Percentiles rank a stretch among this genome's conserved stretches.
Conservation (phyloP, 352 stramenopile species). For the Phytopythium oedochilum region DNA sequence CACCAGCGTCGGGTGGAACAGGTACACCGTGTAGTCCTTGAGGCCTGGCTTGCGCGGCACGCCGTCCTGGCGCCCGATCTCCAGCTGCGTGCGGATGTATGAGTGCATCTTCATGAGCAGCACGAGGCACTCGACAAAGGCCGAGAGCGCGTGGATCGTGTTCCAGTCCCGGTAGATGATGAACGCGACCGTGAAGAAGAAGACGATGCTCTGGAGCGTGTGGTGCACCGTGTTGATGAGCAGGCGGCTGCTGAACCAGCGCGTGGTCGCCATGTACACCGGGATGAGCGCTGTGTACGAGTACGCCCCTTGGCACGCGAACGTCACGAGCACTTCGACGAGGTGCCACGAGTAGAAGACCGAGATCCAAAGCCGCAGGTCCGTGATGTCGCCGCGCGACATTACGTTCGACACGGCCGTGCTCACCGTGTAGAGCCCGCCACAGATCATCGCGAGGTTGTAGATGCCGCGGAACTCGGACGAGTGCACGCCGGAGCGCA, state of each 20-base stretch:
- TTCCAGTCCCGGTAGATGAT: slow-evolving; percentile 76
- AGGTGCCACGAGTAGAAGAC: slow-evolving; percentile 76
- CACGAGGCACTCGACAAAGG: slow-evolving; percentile 72
- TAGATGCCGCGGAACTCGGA: slow-evolving; percentile 77
- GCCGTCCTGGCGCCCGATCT: slow-evolving; percentile 35
- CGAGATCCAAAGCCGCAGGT: slow-evolving; percentile 48
- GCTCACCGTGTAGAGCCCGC: slow-evolving; percentile 57
- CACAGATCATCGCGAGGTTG: slow-evolving; percentile 67
- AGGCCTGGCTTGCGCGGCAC: slow-evolving; percentile 22
- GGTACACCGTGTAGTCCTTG: slow-evolving; percentile 66
- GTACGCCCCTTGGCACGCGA: slow-evolving; percentile 58
- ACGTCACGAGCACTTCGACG: slow-evolving; percentile 64
- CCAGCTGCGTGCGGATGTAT: slow-evolving; percentile 72
- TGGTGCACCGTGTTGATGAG: slow-evolving; percentile 71
- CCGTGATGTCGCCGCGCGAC: slow-evolving; percentile 38
- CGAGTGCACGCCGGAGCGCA: slow-evolving; percentile 60
- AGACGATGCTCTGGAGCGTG: slow-evolving; percentile 63
- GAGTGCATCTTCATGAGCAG: slow-evolving; percentile 85
- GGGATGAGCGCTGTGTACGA: slow-evolving; percentile 68
- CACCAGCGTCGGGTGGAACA: slow-evolving; percentile 89
- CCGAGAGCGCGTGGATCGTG: slow-evolving; percentile 64
- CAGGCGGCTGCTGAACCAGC: slow-evolving; percentile 27
- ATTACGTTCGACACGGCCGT: slow-evolving; percentile 53
- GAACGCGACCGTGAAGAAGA: slow-evolving; percentile 58
- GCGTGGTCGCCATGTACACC: slow-evolving; percentile 56